phyloP scores from a whole-genome alignment of 2,329 filamentous ascomycete genomes.

The Colletotrichum musae region DNA sequence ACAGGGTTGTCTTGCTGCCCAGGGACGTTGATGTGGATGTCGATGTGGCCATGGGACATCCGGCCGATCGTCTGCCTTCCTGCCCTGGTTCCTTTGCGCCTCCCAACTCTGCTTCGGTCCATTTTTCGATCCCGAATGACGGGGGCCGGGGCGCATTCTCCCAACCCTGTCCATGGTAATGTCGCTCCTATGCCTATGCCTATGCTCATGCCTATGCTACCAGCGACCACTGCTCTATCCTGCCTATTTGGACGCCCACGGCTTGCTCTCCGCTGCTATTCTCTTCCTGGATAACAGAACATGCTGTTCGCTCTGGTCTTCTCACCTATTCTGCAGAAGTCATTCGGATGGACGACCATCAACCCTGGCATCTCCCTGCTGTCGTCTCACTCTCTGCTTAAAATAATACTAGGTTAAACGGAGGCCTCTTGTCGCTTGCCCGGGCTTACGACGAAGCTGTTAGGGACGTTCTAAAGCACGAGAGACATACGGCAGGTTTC shows the following conservation, averaged over 20 bases:
- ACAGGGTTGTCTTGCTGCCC: slow-evolving; percentile 30
- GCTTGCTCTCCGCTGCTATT: neutral
- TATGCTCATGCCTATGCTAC: neutral
- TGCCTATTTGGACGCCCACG: neutral
- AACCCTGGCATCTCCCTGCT: neutral
- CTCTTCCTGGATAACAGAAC: neutral
- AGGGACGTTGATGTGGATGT: slow-evolving; percentile 29
- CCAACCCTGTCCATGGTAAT: slow-evolving; percentile 16
- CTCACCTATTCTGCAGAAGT: neutral
- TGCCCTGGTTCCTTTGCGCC: slow-evolving; percentile 20
- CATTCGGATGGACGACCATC: neutral
- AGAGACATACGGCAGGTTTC: slow-evolving; percentile 3
- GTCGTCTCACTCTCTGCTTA: neutral
- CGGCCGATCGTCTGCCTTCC: slow-evolving; percentile 21
- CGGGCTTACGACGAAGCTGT: slow-evolving; percentile 14
- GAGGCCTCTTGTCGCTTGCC: slow-evolving; percentile 3
- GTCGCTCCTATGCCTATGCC: neutral
- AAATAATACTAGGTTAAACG: no score
- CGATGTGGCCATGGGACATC: slow-evolving; percentile 17
- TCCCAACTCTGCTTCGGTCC: slow-evolving; percentile 12
- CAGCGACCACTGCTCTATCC: neutral
- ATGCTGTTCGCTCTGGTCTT: neutral
- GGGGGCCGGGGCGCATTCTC: slow-evolving; percentile 22
- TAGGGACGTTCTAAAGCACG: slow-evolving; percentile 14
- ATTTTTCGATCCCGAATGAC: slow-evolving; percentile 6